A percentile compares a stretch with the other conserved stretches of the same genome.
Evolutionary conservation across 805 yeast species (phyloP).

Genomic region (Cyberlindnera maclurae): DNA sequence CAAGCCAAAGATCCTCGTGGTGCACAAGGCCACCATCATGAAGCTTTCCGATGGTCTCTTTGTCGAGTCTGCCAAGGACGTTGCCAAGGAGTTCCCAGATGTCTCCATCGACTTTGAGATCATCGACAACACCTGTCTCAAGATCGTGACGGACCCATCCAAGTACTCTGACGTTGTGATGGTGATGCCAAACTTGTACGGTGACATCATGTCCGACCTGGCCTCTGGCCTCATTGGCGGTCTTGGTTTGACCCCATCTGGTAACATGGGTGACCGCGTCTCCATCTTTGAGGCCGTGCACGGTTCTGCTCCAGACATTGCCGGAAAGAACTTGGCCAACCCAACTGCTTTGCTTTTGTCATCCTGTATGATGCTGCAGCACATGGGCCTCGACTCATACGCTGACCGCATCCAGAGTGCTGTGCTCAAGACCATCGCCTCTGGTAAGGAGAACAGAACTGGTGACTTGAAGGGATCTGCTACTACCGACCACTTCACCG

Average conservation of each 20-base stretch:
- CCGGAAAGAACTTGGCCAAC: conserved; percentile 97
- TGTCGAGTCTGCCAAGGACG: conserved; percentile 82
- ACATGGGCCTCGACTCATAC: conserved; percentile 80
- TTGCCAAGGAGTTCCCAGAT: conserved; percentile 89
- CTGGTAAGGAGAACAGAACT: conserved; percentile 94
- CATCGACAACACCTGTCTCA: conserved; percentile 92
- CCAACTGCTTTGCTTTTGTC: conserved; percentile 96
- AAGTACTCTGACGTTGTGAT: conserved; percentile 80
- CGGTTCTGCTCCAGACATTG: conserved; percentile 99
- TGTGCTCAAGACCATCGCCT: conserved; percentile 80
- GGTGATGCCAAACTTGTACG: conserved; percentile 99
- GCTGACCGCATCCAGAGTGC: conserved; percentile 88
- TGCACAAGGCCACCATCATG: conserved; percentile 98
- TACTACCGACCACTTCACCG: conserved; percentile 81
- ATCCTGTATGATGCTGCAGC: conserved; percentile 98
- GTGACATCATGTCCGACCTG: conserved; percentile 97
- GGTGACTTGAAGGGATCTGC: conserved; percentile 94
- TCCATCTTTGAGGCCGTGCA: conserved; percentile 99
- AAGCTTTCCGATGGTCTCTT: conserved; percentile 97
- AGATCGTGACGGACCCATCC: conserved; percentile 79
- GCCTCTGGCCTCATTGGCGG: conserved; percentile 98
- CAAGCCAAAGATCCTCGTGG: conserved; percentile 86
- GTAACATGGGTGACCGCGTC: conserved; percentile 98
- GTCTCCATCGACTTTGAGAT: conserved; percentile 77
- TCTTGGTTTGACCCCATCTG: conserved; percentile 97